phyloP scores from a whole-genome alignment of 2,329 filamentous ascomycete genomes.

The Fusarium armeniacum region DNA sequence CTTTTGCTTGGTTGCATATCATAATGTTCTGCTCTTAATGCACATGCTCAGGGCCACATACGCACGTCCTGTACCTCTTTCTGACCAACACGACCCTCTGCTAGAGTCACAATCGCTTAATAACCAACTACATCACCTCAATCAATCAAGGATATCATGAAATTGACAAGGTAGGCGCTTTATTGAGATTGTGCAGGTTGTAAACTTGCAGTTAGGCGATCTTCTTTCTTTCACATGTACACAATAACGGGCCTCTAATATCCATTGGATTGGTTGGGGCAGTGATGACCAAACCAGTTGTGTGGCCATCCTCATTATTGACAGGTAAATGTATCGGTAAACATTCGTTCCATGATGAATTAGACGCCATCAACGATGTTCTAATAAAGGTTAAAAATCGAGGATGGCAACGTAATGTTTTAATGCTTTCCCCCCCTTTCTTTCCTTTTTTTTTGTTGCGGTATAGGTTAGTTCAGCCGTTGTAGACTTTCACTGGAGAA shows the following conservation, averaged over 20 bases:
- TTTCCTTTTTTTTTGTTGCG: too few relatives aligned
- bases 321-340: background rate
- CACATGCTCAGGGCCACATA: slow-evolving; percentile 12
- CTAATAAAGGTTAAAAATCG: background rate
- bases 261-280: too few relatives aligned
- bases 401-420: background rate
- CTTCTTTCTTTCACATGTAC: background rate
- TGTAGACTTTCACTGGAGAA: too few relatives aligned
- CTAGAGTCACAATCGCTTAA: slow-evolving; percentile 17
- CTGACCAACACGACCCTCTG: slow-evolving; percentile 2
- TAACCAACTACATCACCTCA: slow-evolving; percentile 7
- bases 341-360: background rate
- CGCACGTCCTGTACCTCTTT: slow-evolving; percentile 13
- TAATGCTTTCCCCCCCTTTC: background rate
- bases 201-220: background rate
- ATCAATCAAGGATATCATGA: slow-evolving; percentile 1
- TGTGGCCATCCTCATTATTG: background rate
- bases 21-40: slow-evolving; percentile 25
- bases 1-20: slow-evolving; percentile 23
- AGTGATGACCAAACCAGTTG: background rate
- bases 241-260: background rate
- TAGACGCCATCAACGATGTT: background rate
- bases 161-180: slow-evolving; percentile 4
- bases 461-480: background rate
- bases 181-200: background rate